Evolutionary conservation across 2,329 filamentous ascomycete genomes (phyloP), one percentile per base, ranked within the genome.

Genomic region (Dactylellina sp.): DNA sequence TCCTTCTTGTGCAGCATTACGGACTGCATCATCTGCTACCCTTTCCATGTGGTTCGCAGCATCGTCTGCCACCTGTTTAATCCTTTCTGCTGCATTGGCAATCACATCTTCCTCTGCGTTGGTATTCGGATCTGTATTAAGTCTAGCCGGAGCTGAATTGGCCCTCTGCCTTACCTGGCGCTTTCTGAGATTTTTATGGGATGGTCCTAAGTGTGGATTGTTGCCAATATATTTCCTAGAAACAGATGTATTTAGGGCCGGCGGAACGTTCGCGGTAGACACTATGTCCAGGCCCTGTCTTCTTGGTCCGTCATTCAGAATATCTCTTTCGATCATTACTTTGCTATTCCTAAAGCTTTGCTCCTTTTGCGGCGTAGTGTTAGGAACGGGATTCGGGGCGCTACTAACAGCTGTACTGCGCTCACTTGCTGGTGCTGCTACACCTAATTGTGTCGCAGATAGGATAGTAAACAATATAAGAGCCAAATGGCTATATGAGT

Each of bases 101-200:
- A 71, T 71, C 25, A 42, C 57, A 37, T 71, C 24, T 46, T 63
- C 18, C 12, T 71, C 65, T 7, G 35, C 57, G 12, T 60, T 56
- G 14, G 52, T 59, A 11, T 59, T 53, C 18, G 68, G 52, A 4
- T 18, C 1, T 7, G n/a, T 35, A 25, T 32, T 44, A 18, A 71
- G 22, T 28, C 46, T 60, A 28, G 47, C 59, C 5, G 66, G 66
- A 2, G 66, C 66, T 14, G 65, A 63, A 1, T 32, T n/a, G 7
- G 39, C 49, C 12, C 59, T 57, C 59, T 12, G 39, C 9, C 40
- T 56, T 14, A 32, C 50, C 20, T 63, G 59, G 5, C 68, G 60
- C 50, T 72, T 72, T 11, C 7, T 25, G 9, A 72, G n/a, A 9
- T 37, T 42, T n/a, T 62, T 62, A 7, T 42, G 37, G 9, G 28